Evolutionary conservation across 495 filamentous ascomycete genomes (phyloP), one percentile per base, ranked within the genome.

Genomic region (Trypethelium eluteriae): DNA sequence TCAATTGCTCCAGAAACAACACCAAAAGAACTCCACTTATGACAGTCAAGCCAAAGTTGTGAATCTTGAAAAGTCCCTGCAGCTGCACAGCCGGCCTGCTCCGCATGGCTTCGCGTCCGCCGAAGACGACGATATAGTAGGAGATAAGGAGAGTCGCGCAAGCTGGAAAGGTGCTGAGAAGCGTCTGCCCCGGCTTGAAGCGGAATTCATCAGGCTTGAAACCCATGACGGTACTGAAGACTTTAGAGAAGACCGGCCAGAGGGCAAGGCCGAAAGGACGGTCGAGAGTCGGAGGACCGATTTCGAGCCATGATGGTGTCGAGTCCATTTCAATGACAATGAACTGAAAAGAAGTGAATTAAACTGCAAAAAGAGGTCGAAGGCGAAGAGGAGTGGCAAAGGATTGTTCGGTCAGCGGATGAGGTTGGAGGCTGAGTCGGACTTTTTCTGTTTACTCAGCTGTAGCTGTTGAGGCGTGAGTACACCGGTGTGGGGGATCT

Each of bases 181-280:
- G 87, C 38, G 86, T 91, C 67, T 78, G 75, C 69, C 85, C 86
- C n/a, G 84, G 79, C 67, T 80, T 76, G 78, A 92, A 90, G 63
- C 80, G 78, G 74, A 91, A 89, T 66, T 90, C 85, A 62, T 88
- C 82, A 62, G 89, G 85, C 63, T 84, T 81, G 74, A 86, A 89
- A 69, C 93, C 93, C 64, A 81, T 83, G 59, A 90, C 83, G 44
- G 77, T 74, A 75, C 88, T 85, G 78, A 88, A 97, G 72, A 83
- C 86, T 79, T 90, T 86, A 79, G 87, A 88, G 84, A 98, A 98
- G 79, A 94, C 84, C 67, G 94, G 93, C 94, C 94, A 98, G 78
- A 98, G 78, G 53, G 89, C 80, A 67, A 97, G 81, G 74, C 93
- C 94, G 75, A 98, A 97, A 12, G 94, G 94, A 71, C 89, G 85